Evolutionary conservation across 73 alveolate genomes (phyloP), one percentile per base, ranked within the genome.

Genomic region (Symbiodinium natans): DNA sequence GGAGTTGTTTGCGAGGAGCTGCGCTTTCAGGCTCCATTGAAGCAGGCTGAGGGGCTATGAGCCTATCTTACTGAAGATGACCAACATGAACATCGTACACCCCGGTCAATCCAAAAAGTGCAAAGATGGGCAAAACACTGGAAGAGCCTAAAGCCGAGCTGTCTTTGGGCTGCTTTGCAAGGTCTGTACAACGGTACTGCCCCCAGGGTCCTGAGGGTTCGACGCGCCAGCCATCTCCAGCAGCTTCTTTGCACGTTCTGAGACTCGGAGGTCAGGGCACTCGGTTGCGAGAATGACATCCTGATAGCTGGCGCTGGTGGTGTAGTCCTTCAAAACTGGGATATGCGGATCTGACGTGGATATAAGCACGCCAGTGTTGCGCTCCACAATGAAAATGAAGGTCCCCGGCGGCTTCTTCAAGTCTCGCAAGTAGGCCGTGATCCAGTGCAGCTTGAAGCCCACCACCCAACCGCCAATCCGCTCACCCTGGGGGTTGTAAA

Each of bases 361-460:
- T 3, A 63, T 63, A 8, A 63, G 82, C 82, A 63, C 82, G 39
- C 82, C 82, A 63, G 82, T 63, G 39, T 21, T 63, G 82, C 82
- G 82, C 82, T 63, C 82, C 6, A 46, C 86, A 31, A 75, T 31
- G 43, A 75, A 75, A 46, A 75, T 75, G 43, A 75, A 75, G 21
- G 86, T 75, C 42, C 86, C 86, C 27, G 13, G 46, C 46, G 86
- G 86, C 86, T 75, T 75, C 46, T 75, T 34, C 86, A 75, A 19
- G 21, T 75, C 86, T 33, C n/a, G 86, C 86, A 75, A 29, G 25
- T 75, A 75, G 48, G 42, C 33, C 0, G 86, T 75, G 86, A 75
- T 75, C 86, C 86, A 75, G 43, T 75, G 86, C 43, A 75, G 43
- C 86, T 75, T 75, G 86, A 75, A 75, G 27, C 86, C 86, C 43